Conservation (phyloP, 2,329 filamentous ascomycete species). For the Proliferodiscus dingleyae region DNA sequence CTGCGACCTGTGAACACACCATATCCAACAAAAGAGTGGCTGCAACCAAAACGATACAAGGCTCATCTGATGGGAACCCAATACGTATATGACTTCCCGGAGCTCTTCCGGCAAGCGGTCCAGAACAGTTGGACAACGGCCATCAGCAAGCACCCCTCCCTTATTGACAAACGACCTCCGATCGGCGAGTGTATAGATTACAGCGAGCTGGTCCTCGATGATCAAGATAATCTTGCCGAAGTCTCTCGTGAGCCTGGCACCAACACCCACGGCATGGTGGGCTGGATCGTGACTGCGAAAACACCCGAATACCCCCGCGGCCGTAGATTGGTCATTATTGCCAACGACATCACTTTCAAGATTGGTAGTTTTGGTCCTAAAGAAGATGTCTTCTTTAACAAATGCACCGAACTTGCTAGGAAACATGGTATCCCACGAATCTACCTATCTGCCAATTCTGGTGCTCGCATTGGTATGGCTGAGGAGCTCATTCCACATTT, state of each 20-base stretch:
- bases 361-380: conserved; percentile 95
- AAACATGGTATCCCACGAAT: conserved; percentile 94
- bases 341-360: conserved; percentile 99
- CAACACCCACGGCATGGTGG: conserved; percentile 97
- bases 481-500: conserved; percentile 97
- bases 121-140: conserved; percentile 88
- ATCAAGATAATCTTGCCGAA: conserved; percentile 85
- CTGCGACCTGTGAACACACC: conserved; percentile 84
- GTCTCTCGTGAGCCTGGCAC: conserved; percentile 92
- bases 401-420: conserved; percentile 93
- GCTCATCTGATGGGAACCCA: conserved; percentile 98
- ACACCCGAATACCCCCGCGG: conserved; percentile 94
- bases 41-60: conserved; percentile 99
- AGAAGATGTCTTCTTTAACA: conserved; percentile 98
- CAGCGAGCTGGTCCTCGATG: conserved; percentile 90
- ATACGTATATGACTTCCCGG: conserved; percentile 99
- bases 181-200: conserved; percentile 90
- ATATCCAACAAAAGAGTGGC: conserved; percentile 96
- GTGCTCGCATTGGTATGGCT: conserved; percentile 92
- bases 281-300: conserved; percentile 90
- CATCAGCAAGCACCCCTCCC: conserved; percentile 64
- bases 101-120: conserved; percentile 96
- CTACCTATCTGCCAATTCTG: conserved; percentile 97
- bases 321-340: conserved; percentile 89
- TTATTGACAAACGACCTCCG: conserved; percentile 76